A percentile compares a stretch with the other conserved stretches of the same genome.
Conservation (phyloP, 352 stramenopile species). For the Pythium pectinolyticum region DNA sequence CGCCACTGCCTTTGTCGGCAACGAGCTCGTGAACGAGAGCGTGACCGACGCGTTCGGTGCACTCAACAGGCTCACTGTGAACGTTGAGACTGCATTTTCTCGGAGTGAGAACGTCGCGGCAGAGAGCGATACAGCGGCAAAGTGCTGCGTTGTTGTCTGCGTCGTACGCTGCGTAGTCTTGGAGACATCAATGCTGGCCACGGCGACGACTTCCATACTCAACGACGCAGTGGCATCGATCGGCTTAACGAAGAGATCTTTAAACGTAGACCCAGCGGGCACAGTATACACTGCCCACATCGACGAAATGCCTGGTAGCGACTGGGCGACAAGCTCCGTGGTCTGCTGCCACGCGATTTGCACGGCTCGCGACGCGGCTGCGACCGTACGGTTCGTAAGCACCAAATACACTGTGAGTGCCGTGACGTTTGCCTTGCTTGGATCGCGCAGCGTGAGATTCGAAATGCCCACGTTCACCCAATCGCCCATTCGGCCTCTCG, state of each 20-base stretch:
- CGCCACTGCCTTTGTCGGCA: slow-evolving; percentile 31
- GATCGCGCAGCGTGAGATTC: slow-evolving; percentile 33
- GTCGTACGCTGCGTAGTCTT: slow-evolving; percentile 38
- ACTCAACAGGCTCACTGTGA: slow-evolving; percentile 43
- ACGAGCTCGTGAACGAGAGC: slow-evolving; percentile 38
- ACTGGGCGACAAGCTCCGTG: slow-evolving; percentile 33
- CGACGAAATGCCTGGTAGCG: slow-evolving; percentile 30
- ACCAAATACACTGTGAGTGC: slow-evolving; percentile 40
- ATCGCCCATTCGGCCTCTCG: slow-evolving; percentile 33
- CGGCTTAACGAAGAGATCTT: slow-evolving; percentile 30
- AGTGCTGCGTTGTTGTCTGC: slow-evolving; percentile 31
- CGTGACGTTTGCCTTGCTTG: slow-evolving; percentile 37
- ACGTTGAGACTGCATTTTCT: slow-evolving; percentile 29
- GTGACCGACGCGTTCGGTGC: slow-evolving; percentile 36
- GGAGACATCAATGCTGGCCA: slow-evolving; percentile 44
- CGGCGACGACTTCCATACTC: slow-evolving; percentile 27
- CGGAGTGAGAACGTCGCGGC: slow-evolving; percentile 40
- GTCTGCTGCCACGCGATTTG: slow-evolving; percentile 45
- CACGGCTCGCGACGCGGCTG: slow-evolving; percentile 13
- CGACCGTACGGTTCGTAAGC: slow-evolving; percentile 8
- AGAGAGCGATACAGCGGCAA: slow-evolving; percentile 43
- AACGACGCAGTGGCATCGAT: not conserved
- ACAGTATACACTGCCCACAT: slow-evolving; percentile 37
- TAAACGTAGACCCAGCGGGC: slow-evolving; percentile 25
- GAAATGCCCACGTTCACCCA: slow-evolving; percentile 39